phyloP scores from a whole-genome alignment of 2,329 filamentous ascomycete species.

The Hymenoscyphus scutula region DNA sequence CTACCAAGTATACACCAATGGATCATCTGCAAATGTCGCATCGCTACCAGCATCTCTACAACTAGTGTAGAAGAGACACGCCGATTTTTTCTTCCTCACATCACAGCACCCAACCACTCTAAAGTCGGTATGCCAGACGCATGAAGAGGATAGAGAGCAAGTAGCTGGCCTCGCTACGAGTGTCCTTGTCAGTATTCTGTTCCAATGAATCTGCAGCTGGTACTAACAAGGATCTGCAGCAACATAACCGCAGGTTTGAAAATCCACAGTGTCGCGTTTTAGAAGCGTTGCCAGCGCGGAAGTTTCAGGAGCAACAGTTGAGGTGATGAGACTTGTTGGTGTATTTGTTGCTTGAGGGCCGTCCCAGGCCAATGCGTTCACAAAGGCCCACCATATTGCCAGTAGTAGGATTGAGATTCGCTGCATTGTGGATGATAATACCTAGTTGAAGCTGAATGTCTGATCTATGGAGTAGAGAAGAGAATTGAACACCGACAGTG shows the following conservation, averaged over 20 bases:
- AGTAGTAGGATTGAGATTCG: neutral
- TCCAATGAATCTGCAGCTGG: neutral
- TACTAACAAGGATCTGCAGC: neutral
- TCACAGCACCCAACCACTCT: constrained; percentile 21
- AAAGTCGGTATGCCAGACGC: constrained; percentile 23
- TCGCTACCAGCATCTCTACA: constrained; percentile 20
- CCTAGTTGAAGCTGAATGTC: no score
- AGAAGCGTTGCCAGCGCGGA: neutral
- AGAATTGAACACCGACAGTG: neutral
- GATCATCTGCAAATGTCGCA: constrained; percentile 8
- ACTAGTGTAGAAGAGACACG: constrained; percentile 18
- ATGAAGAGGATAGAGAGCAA: constrained; percentile 18
- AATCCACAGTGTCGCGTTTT: neutral
- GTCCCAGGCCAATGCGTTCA: neutral
- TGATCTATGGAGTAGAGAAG: neutral
- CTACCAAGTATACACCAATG: constrained; percentile 19
- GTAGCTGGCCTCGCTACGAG: constrained; percentile 8
- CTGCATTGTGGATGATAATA: neutral
- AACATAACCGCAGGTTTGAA: neutral
- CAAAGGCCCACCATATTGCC: neutral
- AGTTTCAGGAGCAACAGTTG: neutral
- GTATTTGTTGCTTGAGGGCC: neutral
- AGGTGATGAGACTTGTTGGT: neutral
- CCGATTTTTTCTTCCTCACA: constrained; percentile 15
- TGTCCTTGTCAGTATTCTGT: neutral